Evolutionary conservation across 2,329 filamentous ascomycete species (phyloP), one percentile per base, ranked within the genome.

Genomic region (Colletotrichum tanaceti): DNA sequence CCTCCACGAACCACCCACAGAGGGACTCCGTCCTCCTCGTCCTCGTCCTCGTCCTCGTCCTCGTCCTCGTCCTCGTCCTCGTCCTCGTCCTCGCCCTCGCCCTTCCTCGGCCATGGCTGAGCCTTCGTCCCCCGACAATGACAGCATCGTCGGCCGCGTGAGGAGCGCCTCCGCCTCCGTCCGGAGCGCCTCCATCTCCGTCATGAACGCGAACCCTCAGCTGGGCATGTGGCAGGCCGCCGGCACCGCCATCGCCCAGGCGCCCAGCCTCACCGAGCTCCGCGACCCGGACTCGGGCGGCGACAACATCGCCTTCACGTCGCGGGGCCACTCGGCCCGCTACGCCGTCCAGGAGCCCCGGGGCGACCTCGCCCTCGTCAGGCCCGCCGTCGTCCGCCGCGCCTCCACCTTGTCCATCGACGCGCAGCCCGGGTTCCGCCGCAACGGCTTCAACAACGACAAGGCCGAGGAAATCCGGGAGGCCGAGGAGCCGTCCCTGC

Each of bases 191-290:
- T 76, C 75, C 32, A 16, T 75, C 52, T 73, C 74, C 16, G 32
- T 76, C 53, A 69, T 75, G 43, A 74, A 75, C 39, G 70, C 71
- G 49, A 76, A 74, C 55, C 75, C 74, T 2, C 75, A 76, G 66
- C 69, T 76, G 47, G 75, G 75, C 63, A 73, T 75, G 63, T 76
- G 75, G 75, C 75, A 76, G 70, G 75, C 75, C 57, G 71, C 75
- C 46, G 75, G 75, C 55, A 76, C 75, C 18, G 75, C 75, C 52
- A 75, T 76, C 55, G 75, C 74, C 16, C 75, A 76, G 50, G 75
- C 75, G 4, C 75, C 75, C 24, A 75, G 74, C 39, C 71, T 76
- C 39, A 73, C 72, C 0, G 75, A 76, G 65, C 73, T 76, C 7
- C 73, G 75, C 58, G 74, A 75, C 57, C 63, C 73, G 20, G 69